A percentile compares a stretch with the other conserved stretches of the same genome.
phyloP scores from a whole-genome alignment of 345 rosid species.

The Eucalyptus tenuipes region DNA sequence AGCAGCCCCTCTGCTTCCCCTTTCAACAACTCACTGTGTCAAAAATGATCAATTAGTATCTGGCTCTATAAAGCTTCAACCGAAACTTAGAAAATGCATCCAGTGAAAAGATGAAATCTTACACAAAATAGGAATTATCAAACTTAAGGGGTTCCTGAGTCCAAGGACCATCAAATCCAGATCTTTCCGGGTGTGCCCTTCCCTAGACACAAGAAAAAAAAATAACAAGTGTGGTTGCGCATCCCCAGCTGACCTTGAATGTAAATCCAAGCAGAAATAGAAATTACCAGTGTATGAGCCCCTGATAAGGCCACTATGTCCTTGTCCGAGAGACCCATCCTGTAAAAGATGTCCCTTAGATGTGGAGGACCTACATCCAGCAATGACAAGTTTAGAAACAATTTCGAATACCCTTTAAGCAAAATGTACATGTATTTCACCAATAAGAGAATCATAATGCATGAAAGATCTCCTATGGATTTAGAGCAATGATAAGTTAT shows the following conservation, averaged over 20 bases:
- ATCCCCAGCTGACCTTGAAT: not conserved
- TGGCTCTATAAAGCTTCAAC: not conserved
- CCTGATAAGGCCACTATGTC: conserved; percentile 77
- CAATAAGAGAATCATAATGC: not conserved
- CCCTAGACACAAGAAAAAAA: conserved; percentile 36
- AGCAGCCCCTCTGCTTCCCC: conserved; percentile 75
- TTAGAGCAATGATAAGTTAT: not conserved
- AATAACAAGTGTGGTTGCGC: not conserved
- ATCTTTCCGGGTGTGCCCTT: conserved; percentile 87
- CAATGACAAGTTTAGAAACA: not conserved
- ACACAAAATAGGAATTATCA: conserved; percentile 92
- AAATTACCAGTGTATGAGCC: conserved; percentile 35
- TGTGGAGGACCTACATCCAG: conserved; percentile 46
- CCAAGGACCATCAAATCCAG: conserved; percentile 98
- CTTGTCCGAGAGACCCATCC: conserved; percentile 85
- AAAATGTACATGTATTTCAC: not conserved
- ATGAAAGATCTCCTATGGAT: not conserved
- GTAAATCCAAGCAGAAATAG: not conserved
- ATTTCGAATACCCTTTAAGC: not conserved
- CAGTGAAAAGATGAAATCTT: conserved; percentile 6
- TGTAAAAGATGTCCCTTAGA: conserved; percentile 70
- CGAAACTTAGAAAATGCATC: not conserved
- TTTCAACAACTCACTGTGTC: conserved; percentile 50
- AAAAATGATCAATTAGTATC: not conserved
- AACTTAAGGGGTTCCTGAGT: conserved; percentile 86